These are phyloP conservation scores for Dothidotthia symphoricarpi DNA, from an alignment of 2,329 filamentous ascomycete species.

Conservation along the genomic window DNA sequence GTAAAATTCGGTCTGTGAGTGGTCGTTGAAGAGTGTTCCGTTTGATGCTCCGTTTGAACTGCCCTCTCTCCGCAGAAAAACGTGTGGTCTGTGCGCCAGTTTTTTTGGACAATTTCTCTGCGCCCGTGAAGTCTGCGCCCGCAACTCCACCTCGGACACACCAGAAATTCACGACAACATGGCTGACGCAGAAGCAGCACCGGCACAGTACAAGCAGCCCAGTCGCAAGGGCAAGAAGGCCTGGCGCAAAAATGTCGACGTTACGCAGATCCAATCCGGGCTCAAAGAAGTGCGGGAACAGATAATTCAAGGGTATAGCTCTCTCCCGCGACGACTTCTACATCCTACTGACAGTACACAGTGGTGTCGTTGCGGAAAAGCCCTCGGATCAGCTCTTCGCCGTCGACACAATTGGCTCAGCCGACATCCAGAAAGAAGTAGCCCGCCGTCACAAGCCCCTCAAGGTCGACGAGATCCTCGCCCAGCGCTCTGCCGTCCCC, in stretches of 20 bases:
- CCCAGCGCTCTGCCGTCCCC: slow-evolving; percentile 76
- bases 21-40: slow-evolving; percentile 13
- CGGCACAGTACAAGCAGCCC: slow-evolving; percentile 79
- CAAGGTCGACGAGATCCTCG: slow-evolving; percentile 89
- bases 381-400: slow-evolving; percentile 80
- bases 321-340: not conserved
- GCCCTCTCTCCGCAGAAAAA: no score
- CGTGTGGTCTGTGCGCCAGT: slow-evolving; percentile 7
- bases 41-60: slow-evolving; percentile 4
- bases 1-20: slow-evolving; percentile 10
- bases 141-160: slow-evolving; percentile 2
- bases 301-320: slow-evolving; percentile 77
- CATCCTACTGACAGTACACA: slow-evolving; percentile 40
- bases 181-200: slow-evolving; percentile 52
- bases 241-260: slow-evolving; percentile 97
- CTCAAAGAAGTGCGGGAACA: slow-evolving; percentile 83
- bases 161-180: slow-evolving; percentile 8
- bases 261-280: slow-evolving; percentile 79
- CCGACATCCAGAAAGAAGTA: slow-evolving; percentile 62
- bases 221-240: slow-evolving; percentile 98
- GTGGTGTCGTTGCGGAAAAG: slow-evolving; percentile 83
- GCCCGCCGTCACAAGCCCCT: slow-evolving; percentile 72
- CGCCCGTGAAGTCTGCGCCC: no score
- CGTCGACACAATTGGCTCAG: slow-evolving; percentile 72
- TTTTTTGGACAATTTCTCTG: slow-evolving; percentile 16